Base-by-base conservation (phyloP, 495 filamentous ascomycete genomes). In the Cercophora samala region DNA sequence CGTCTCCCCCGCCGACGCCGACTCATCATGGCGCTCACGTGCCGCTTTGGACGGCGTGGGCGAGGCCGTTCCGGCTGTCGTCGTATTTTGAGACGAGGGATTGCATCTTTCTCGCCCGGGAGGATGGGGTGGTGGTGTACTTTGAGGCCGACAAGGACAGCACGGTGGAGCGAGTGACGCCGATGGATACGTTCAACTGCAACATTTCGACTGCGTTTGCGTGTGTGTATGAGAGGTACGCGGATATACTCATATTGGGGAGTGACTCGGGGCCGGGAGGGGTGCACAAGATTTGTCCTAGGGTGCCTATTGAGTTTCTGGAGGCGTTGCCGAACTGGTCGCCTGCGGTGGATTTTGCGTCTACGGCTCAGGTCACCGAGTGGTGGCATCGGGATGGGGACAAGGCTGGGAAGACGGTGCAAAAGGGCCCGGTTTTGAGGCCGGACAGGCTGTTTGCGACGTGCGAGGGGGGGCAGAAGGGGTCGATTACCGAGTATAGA, bases 221-320 rank as follows among this genome's bases (percentile, higher is more conserved):
- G n/a, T 83, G 80, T 56, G 68, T 79, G 3, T 76, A 71, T 55
- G 72, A 75, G 61, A 66, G 81, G 8, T 85, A 83, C 62, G 87
- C 87, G 23, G 94, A 97, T 73, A 79, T 96, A 52, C 83, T 97
- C 54, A 79, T 97, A 21, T 86, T 90, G 5, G 91, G 89, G 18
- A 92, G 95, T n/a, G 88, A 90, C 63, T 88, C 88, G 58, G 90
- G 93, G n/a, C 83, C 88, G 68, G 95, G 94, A 6, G 88, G 89
- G 0, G 82, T 93, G 13, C 96, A 75, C 79, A 87, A 5, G 21
- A 24, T 13, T 4, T 15, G 53, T 56, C n/a, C 24, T 17, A 24
- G 19, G n/a, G 5, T 23, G n/a, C 5, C 54, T 13, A 15, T 82
- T 22, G 78, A 81, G 69, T 70, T 80, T 54, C 67, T 80, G 23